Evolutionary conservation across 225 moss, liverwort and hornwort genomes (phyloP).

Genomic region (Straminergon stramineum): DNA sequence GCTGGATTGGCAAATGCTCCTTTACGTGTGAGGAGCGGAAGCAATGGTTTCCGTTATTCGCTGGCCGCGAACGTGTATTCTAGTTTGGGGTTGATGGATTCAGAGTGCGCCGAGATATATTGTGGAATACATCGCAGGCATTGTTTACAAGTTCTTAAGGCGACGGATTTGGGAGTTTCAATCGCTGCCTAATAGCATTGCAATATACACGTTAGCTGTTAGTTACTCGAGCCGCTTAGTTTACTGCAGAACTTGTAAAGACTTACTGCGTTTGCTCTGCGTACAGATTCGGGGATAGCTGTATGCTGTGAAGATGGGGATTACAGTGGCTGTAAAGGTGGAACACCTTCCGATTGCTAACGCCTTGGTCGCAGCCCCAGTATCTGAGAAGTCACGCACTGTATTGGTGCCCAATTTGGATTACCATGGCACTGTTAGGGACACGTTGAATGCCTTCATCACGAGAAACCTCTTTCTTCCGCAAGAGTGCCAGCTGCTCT

Average conservation of each 20-base stretch:
- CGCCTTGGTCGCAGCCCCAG: slow-evolving; percentile 19
- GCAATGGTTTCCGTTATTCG: not conserved
- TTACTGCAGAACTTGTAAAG: too few relatives aligned
- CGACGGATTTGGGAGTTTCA: not conserved
- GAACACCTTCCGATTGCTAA: slow-evolving; percentile 65
- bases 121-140: not conserved
- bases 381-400: slow-evolving; percentile 47
- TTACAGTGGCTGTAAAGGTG: slow-evolving; percentile 82
- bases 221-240: too few relatives aligned
- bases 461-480: slow-evolving; percentile 55
- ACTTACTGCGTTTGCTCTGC: not conserved
- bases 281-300: not conserved
- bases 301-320: slow-evolving; percentile 55
- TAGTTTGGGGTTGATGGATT: not conserved
- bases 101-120: not conserved
- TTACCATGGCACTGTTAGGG: slow-evolving; percentile 58
- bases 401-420: slow-evolving; percentile 78
- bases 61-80: too few relatives aligned
- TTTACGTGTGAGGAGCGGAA: not conserved
- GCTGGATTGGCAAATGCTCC: not conserved
- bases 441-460: slow-evolving; percentile 64
- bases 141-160: too few relatives aligned
- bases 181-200: too few relatives aligned
- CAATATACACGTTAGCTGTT: not conserved
- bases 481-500: slow-evolving; percentile 65